Evolutionary conservation across 495 filamentous ascomycete species (phyloP).

Genomic region (Penicillium bialowiezense): DNA sequence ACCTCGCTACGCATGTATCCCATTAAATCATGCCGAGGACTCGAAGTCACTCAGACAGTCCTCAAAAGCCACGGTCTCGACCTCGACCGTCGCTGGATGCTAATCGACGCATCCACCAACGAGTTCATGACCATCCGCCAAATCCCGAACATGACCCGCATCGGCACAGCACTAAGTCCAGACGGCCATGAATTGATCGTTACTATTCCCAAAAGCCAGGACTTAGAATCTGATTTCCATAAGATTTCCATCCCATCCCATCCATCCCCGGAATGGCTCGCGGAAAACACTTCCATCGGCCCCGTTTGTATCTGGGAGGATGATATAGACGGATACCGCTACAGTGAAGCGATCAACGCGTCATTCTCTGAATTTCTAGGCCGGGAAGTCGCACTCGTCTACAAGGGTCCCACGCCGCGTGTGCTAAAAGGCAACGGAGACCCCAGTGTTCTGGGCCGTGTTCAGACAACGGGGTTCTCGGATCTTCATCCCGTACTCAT

Average conservation of each 20-base stretch:
- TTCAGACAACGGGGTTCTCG: constrained; percentile 39
- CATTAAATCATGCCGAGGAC: constrained; percentile 81
- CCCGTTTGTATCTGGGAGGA: constrained; percentile 41
- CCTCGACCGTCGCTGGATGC: constrained; percentile 67
- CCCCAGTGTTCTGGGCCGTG: constrained; percentile 32
- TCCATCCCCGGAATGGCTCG: constrained; percentile 32
- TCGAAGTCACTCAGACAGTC: constrained; percentile 63
- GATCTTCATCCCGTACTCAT: constrained; percentile 47
- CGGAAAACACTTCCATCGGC: constrained; percentile 26
- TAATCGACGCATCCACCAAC: constrained; percentile 35
- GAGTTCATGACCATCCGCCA: constrained; percentile 45
- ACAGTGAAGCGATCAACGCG: constrained; percentile 29
- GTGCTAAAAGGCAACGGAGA: constrained; percentile 39
- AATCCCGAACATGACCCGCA: constrained; percentile 42
- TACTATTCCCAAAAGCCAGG: constrained; percentile 19
- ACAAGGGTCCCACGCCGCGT: constrained; percentile 44
- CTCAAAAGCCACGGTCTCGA: constrained; percentile 71
- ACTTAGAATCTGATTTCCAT: constrained; percentile 2
- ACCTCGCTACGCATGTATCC: constrained; percentile 73
- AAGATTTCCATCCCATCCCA: constrained; percentile 30
- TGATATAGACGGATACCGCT: constrained; percentile 40
- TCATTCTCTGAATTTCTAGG: constrained; percentile 34
- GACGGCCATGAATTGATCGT: constrained; percentile 25
- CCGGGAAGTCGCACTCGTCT: constrained; percentile 33
- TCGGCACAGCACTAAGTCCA: constrained; percentile 31